Evolutionary conservation across 1,284 basidiomycete genomes (phyloP).

Genomic region (Amylostereum chailletii): DNA sequence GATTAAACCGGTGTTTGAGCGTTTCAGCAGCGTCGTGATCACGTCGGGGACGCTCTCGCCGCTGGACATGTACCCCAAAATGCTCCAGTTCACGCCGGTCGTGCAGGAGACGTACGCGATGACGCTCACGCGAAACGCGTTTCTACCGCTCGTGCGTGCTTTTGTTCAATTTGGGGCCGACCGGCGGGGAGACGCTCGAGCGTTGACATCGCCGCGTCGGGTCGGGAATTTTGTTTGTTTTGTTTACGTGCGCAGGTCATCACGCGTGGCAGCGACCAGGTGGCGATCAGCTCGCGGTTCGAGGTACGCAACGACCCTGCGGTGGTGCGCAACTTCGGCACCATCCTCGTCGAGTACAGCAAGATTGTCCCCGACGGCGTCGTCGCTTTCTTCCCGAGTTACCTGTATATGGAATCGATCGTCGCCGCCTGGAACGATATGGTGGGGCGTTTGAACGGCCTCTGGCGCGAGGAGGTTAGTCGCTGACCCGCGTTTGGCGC

Average conservation of each 20-base stretch:
- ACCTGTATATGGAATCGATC: conserved; percentile 99
- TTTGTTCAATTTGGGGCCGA: not conserved
- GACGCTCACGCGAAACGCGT: conserved; percentile 95
- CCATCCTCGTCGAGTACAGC: conserved; percentile 95
- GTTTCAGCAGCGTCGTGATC: conserved; percentile 97
- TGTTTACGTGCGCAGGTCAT: conserved; percentile 61
- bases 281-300: conserved; percentile 97
- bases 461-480: not conserved
- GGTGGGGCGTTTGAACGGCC: conserved; percentile 41
- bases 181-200: too few relatives aligned
- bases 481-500: conserved; percentile 12
- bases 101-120: conserved; percentile 97
- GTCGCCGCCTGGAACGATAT: conserved; percentile 99
- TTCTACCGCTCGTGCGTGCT: conserved; percentile 80
- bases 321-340: conserved; percentile 97
- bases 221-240: not conserved
- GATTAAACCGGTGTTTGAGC: conserved; percentile 96
- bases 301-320: conserved; percentile 99
- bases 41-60: conserved; percentile 98
- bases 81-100: conserved; percentile 96
- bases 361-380: conserved; percentile 99
- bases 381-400: conserved; percentile 98
- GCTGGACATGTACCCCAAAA: conserved; percentile 99
- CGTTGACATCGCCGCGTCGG: too few relatives aligned
- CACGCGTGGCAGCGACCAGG: conserved; percentile 96